A percentile compares a stretch with the other conserved stretches of the same genome.
phyloP scores from a whole-genome alignment of 2,329 filamentous ascomycete genomes.

The Pseudonectria foliicola region DNA sequence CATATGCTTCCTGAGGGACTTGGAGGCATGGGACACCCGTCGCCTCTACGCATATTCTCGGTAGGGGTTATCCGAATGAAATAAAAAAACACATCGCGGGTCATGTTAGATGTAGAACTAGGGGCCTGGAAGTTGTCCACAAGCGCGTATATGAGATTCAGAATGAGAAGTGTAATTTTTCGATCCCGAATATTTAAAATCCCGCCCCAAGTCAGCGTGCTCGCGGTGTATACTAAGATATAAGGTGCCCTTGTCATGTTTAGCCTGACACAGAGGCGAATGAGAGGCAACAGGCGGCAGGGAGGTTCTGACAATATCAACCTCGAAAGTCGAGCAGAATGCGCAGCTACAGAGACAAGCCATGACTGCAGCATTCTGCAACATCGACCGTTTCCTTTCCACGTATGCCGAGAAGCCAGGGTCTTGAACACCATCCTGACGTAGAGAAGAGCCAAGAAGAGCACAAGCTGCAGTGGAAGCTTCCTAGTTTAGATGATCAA shows the following conservation, averaged over 20 bases:
- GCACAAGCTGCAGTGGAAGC: too few relatives aligned
- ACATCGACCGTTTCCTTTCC: constrained; percentile 6
- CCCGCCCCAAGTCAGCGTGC: constrained; percentile 64
- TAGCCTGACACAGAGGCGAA: constrained; percentile 60
- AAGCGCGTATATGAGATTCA: constrained; percentile 40
- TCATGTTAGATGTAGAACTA: constrained; percentile 39
- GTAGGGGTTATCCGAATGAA: too few relatives aligned
- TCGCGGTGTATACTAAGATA: constrained; percentile 60
- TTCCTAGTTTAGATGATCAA: too few relatives aligned
- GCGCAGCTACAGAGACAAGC: constrained; percentile 31
- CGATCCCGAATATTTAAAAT: constrained; percentile 52
- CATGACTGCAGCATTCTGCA: constrained; percentile 26
- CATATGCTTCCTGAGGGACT: too few relatives aligned
- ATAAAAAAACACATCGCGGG: constrained; percentile 49
- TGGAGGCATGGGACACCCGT: too few relatives aligned
- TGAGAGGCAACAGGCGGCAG: constrained; percentile 53
- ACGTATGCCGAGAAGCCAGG: neutral
- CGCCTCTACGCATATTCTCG: too few relatives aligned
- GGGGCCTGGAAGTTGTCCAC: constrained; percentile 36
- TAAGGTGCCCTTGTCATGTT: constrained; percentile 73
- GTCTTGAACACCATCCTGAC: neutral
- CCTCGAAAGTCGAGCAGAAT: constrained; percentile 41
- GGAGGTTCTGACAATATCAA: constrained; percentile 54
- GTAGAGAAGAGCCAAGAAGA: neutral
- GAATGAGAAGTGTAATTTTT: constrained; percentile 43